Base-by-base conservation (phyloP, 768 basidiomycete genomes). In the Auriscalpium orientale region DNA sequence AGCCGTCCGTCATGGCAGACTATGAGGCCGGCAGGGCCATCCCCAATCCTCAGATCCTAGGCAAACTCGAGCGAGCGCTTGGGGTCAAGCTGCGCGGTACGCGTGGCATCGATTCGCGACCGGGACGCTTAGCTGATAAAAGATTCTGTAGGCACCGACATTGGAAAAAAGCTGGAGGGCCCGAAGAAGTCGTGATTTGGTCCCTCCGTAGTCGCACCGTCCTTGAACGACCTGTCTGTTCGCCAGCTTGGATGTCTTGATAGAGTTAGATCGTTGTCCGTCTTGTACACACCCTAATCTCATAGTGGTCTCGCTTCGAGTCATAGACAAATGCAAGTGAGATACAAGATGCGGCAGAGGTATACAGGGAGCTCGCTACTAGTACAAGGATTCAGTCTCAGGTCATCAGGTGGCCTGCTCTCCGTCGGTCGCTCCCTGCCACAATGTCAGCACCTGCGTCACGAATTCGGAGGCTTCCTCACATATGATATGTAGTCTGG, bases 401-500 rank as follows among this genome's bases (percentile, higher is more conserved):
- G 4, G 4, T 28, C 28, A 28, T 60, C 20, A 64, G 37, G 51
- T 51, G 38, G 61, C 46, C 33, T 51, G 59, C 22, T 61, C 61
- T 18, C 50, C 50, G 0, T 62, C 60, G 20, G 57, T 55, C 33
- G 61, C 62, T 1, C 61, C 61, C 61, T 62, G 56, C 20, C 2
- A 21, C 37, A 18, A 15, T 5, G 8, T 36, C 15, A 43, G 40
- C 40, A 4, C 13, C 4, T 13, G 40, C 40, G 18, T 6, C 13
- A 18, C 18, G 13, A 8, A 43, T 43, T 13, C 18, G 40, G 9
- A 18, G 40, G 18, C 18, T 43, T 43, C 4, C 86, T 56, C 56
- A 87, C 89, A 67, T 91, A 91, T 64, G 87, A 82, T 62, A 98
- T 92, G 70, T 98, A 98, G 66, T 95, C 91, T 10, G 91, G 80